A percentile compares a stretch with the other conserved stretches of the same genome.
Evolutionary conservation across 805 yeast genomes (phyloP).

Genomic region (Grigorovia transvaalensis): DNA sequence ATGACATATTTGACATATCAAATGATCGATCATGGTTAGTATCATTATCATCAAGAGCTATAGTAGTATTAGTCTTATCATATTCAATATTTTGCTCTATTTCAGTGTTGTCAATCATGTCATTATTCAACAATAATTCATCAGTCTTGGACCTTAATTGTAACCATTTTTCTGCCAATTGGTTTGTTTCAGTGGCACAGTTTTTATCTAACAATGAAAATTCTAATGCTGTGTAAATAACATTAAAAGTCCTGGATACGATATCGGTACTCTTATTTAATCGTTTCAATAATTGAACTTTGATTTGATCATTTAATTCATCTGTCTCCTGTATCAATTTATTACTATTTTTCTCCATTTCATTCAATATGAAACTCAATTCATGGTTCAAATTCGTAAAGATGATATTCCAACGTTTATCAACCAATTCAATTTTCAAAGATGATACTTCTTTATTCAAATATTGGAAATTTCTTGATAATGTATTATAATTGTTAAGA

Average conservation of each 20-base stretch:
- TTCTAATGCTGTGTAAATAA: conserved; percentile 32
- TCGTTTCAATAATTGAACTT: conserved; percentile 11
- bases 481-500: conserved; percentile 30
- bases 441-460: conserved; percentile 33
- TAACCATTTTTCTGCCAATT: conserved; percentile 30
- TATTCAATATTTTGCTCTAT: not conserved
- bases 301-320: not conserved
- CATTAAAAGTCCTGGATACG: conserved; percentile 31
- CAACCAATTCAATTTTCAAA: conserved; percentile 39
- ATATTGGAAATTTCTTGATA: conserved; percentile 33
- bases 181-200: conserved; percentile 29
- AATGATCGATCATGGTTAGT: not conserved
- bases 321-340: conserved; percentile 2
- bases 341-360: conserved; percentile 11
- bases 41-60: not conserved
- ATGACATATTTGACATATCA: not conserved
- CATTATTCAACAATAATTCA: conserved; percentile 5
- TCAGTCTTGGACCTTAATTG: conserved; percentile 13
- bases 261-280: conserved; percentile 31
- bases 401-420: conserved; percentile 45
- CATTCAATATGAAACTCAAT: conserved; percentile 21
- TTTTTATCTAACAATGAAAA: conserved; percentile 33
- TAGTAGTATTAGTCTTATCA: not conserved
- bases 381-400: conserved; percentile 40
- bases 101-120: conserved; percentile 2